Conservation (phyloP, 106 monocot genomes). For the Allium sativum region DNA sequence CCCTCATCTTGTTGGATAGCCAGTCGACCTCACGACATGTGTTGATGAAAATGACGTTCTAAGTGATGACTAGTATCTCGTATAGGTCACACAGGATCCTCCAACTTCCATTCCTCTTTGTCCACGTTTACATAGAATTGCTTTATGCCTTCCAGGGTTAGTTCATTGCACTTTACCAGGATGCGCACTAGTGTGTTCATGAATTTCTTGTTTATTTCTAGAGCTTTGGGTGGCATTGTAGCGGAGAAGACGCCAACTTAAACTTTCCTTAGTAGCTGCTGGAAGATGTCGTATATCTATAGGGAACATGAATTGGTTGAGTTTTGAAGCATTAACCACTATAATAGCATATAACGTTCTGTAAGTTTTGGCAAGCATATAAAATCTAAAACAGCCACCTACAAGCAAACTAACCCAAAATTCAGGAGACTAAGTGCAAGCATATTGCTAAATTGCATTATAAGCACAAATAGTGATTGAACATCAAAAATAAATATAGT, state of each 20-base stretch:
- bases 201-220: slow-evolving; percentile 38
- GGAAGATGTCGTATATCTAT: slow-evolving; percentile 45
- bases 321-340: too few species aligned
- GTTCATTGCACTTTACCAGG: slow-evolving; percentile 40
- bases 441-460: too few species aligned
- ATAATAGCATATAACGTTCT: too few species aligned
- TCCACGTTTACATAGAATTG: slow-evolving; percentile 17
- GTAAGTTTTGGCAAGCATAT: too few species aligned
- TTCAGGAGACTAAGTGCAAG: too few species aligned
- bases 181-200: slow-evolving; percentile 44
- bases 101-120: slow-evolving; percentile 15
- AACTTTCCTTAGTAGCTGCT: slow-evolving; percentile 31
- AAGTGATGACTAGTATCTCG: slow-evolving; percentile 35
- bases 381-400: too few species aligned
- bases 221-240: slow-evolving; percentile 20
- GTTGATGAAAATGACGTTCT: slow-evolving; percentile 42
- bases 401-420: too few species aligned
- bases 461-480: too few species aligned
- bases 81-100: slow-evolving; percentile 18
- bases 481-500: too few species aligned
- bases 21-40: slow-evolving; percentile 39
- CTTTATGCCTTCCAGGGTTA: slow-evolving; percentile 39
- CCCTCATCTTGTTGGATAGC: slow-evolving; percentile 39
- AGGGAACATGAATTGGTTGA: neutral
- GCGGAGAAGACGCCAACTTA: slow-evolving; percentile 48